phyloP scores from a whole-genome alignment of 73 alveolate genomes.

The Paraurostyla sp. region DNA sequence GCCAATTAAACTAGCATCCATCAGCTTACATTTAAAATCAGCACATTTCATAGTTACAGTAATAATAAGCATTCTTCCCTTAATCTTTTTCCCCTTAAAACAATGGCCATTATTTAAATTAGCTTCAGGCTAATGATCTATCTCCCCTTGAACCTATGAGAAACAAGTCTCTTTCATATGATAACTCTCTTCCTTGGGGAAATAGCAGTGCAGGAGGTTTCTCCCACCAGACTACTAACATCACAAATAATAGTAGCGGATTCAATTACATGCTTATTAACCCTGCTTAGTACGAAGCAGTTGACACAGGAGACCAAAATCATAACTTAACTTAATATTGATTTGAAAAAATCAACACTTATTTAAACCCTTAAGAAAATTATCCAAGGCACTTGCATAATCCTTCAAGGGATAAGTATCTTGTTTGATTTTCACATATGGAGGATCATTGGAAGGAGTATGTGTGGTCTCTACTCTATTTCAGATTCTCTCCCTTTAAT shows the following conservation, averaged over 20 bases:
- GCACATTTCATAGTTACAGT: too few species aligned
- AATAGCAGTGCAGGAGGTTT: not conserved
- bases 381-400: too few species aligned
- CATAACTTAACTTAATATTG: not conserved
- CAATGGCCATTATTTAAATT: not conserved
- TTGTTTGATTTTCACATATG: not conserved
- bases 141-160: slow-evolving; percentile 24
- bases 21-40: too few species aligned
- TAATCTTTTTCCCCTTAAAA: not conserved
- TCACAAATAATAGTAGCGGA: not conserved
- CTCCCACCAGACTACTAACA: not conserved
- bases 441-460: too few species aligned
- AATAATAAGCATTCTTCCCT: not conserved
- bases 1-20: too few species aligned
- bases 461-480: too few species aligned
- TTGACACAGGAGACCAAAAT: not conserved
- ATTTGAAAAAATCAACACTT: too few species aligned
- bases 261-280: slow-evolving; percentile 50
- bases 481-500: slow-evolving; percentile 50
- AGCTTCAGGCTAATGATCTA: not conserved
- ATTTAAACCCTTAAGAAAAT: slow-evolving; percentile 9
- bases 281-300: slow-evolving; percentile 17
- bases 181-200: slow-evolving; percentile 22
- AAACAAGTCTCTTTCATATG: slow-evolving; percentile 12
- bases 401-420: too few species aligned